These are phyloP conservation scores for Zygoascus bituminiphila DNA, from an alignment of 805 yeast genomes.

Conservation along the genomic window DNA sequence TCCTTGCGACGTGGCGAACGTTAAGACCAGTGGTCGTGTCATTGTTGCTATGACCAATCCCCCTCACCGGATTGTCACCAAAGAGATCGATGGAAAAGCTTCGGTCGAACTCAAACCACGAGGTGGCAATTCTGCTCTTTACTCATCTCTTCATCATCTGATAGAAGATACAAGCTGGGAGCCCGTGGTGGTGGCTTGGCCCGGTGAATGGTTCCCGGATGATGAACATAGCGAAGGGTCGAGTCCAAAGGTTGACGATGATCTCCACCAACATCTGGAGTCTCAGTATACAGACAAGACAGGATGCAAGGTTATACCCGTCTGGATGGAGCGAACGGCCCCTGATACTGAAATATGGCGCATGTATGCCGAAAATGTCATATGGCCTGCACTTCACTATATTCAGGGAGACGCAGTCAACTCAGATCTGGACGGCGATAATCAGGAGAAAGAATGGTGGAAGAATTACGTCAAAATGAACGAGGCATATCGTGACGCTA, in stretches of 20 bases:
- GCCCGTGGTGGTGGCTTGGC: slow-evolving; percentile 86
- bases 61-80: slow-evolving; percentile 50
- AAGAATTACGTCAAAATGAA: slow-evolving; percentile 83
- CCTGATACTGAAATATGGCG: slow-evolving; percentile 46
- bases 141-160: slow-evolving; percentile 64
- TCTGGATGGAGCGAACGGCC: slow-evolving; percentile 50
- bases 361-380: slow-evolving; percentile 74
- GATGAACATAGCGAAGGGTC: slow-evolving; percentile 24
- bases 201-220: slow-evolving; percentile 60
- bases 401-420: slow-evolving; percentile 48
- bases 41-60: slow-evolving; percentile 59
- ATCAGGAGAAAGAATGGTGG: slow-evolving; percentile 70
- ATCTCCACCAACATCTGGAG: slow-evolving; percentile 36
- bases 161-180: slow-evolving; percentile 70
- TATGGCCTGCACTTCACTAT: slow-evolving; percentile 95
- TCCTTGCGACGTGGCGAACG: slow-evolving; percentile 4
- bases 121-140: slow-evolving; percentile 79
- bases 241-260: slow-evolving; percentile 42
- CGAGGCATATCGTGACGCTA: slow-evolving; percentile 78
- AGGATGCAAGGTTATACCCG: slow-evolving; percentile 58
- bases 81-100: slow-evolving; percentile 30
- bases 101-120: slow-evolving; percentile 42
- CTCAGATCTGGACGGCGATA: slow-evolving; percentile 5
- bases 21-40: slow-evolving; percentile 51
- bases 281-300: slow-evolving; percentile 32